Conservation (phyloP, 148 eudicot genomes). For the Chenopodium berlandieri region DNA sequence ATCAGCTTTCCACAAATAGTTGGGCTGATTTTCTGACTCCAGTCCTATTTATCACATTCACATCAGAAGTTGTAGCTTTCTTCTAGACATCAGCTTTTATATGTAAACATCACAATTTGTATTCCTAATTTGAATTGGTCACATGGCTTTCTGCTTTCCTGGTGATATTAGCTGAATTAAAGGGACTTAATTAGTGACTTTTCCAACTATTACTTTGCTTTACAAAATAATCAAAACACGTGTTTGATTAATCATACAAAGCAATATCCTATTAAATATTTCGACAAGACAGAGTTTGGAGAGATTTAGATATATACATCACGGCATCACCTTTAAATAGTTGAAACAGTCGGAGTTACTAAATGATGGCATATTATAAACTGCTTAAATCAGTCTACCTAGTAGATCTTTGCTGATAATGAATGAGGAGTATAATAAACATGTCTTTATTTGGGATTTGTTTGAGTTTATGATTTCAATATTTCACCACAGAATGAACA, state of each 20-base stretch:
- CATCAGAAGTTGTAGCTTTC: conserved; percentile 1
- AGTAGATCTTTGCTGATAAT: neutral
- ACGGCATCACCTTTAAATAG: neutral
- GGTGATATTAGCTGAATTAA: neutral
- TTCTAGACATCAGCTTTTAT: neutral
- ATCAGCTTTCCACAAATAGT: neutral
- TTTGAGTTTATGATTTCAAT: neutral
- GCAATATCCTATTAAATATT: neutral
- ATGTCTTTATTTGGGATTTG: neutral
- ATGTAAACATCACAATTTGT: neutral
- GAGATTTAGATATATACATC: neutral
- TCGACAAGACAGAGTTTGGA: neutral
- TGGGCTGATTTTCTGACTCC: neutral
- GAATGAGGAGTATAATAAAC: neutral
- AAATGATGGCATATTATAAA: neutral
- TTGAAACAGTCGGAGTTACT: neutral
- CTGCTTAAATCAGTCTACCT: neutral
- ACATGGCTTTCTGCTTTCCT: neutral
- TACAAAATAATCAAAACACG: neutral
- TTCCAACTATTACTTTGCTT: neutral
- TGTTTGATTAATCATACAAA: neutral
- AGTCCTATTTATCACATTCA: neutral
- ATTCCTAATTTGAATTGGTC: neutral
- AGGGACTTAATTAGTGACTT: neutral
- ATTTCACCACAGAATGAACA: neutral